Evolutionary conservation across 2,329 filamentous ascomycete genomes (phyloP), one percentile per base, ranked within the genome.

Genomic region (Epichloe brachyelytri): DNA sequence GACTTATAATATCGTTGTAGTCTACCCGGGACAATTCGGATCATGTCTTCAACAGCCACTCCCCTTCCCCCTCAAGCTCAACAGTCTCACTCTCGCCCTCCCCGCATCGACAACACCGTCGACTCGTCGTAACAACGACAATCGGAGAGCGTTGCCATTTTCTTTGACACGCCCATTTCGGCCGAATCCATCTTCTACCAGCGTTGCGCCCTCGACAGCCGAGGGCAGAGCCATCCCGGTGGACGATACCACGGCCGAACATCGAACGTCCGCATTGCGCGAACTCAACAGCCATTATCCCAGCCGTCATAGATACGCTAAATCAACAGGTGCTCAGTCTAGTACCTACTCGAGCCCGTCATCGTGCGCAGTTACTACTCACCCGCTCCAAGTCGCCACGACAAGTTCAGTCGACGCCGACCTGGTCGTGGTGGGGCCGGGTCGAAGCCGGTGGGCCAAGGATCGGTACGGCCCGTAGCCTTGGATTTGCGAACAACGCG

Each of bases 311-410:
- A 74, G 72, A 55, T 79, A 77, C 68, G 68, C 75, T 53, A 77
- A 79, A 62, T 77, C 76, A 22, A 73, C 74, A 12, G 74, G 75
- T 11, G 72, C 78, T 17, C 71, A 75, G 59, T 79, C 68, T 64
- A 78, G 71, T 56, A 82, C 78, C 39, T 81, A 79, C 59, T 81
- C 3, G 78, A 82, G 55, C 80, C 80, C n/a, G 78, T 83, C 51
- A 76, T 83, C 39, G 80, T 83, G 22, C 74, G 79, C 52, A 83
- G 79, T 46, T 83, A 83, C 60, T 79, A 77, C 43, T 74, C 76
- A 1, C 72, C 68, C 11, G 67, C 59, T 22, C 59, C 64, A 14
- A 63, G 59, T 41, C 67, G 67, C 20, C 63, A 63, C 26, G 57
- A 56, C 19, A 62, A 58, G 51, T 60, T 62, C 17, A 63, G 60